These are phyloP conservation scores for Diaporthe capsici DNA, from an alignment of 2,329 filamentous ascomycete species.

Conservation along the genomic window DNA sequence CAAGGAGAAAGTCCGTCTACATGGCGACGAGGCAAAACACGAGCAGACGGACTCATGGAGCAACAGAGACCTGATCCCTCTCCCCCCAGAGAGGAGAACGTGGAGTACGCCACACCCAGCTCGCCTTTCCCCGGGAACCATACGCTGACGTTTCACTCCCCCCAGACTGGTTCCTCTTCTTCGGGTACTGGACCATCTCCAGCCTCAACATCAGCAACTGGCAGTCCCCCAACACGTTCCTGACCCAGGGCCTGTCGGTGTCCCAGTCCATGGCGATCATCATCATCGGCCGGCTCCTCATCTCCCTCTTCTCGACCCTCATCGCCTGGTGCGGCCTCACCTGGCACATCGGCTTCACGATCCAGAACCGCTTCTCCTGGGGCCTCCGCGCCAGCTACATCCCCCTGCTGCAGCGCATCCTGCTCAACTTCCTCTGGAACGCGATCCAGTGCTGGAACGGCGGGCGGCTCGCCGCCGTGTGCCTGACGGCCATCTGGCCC, in stretches of 20 bases:
- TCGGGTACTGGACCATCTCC: slow-evolving; percentile 41
- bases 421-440: slow-evolving; percentile 65
- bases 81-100: slow-evolving; percentile 40
- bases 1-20: slow-evolving; percentile 39
- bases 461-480: slow-evolving; percentile 51
- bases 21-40: slow-evolving; percentile 38
- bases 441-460: slow-evolving; percentile 50
- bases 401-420: slow-evolving; percentile 60
- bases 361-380: slow-evolving; percentile 65
- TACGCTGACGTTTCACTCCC: background rate
- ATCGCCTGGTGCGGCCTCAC: slow-evolving; percentile 63
- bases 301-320: slow-evolving; percentile 58
- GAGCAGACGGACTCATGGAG: slow-evolving; percentile 42
- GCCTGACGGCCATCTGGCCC: slow-evolving; percentile 62
- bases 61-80: slow-evolving; percentile 42
- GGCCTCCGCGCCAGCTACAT: slow-evolving; percentile 64
- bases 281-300: slow-evolving; percentile 57
- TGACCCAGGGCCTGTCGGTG: slow-evolving; percentile 60
- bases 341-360: slow-evolving; percentile 66
- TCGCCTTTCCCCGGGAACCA: background rate
- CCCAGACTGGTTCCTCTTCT: slow-evolving; percentile 41
- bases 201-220: slow-evolving; percentile 58
- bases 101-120: slow-evolving; percentile 27
- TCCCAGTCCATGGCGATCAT: slow-evolving; percentile 63
- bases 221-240: slow-evolving; percentile 62